Conservation (phyloP, 352 stramenopile genomes). For the Peronospora destructor region DNA sequence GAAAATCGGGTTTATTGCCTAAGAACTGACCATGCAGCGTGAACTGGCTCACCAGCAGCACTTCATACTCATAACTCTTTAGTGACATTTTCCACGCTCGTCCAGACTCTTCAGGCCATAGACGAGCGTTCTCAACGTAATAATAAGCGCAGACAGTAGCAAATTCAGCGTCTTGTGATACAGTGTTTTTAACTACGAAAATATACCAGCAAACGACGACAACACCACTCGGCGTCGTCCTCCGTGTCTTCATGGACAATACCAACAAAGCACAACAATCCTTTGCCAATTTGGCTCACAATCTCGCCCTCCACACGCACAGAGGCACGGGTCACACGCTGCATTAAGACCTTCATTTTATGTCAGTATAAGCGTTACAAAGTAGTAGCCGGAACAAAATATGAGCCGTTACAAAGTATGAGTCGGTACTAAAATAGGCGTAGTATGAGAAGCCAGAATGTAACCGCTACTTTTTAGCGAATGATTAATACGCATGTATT, state of each 20-base stretch:
- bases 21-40: conserved; percentile 74
- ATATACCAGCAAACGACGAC: conserved; percentile 60
- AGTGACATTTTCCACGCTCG: conserved; percentile 61
- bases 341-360: conserved; percentile 71
- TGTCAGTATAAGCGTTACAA: too few species aligned
- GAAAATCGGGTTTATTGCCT: conserved; percentile 85
- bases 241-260: conserved; percentile 72
- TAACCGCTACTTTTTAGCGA: not conserved
- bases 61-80: conserved; percentile 54
- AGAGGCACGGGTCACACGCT: conserved; percentile 72
- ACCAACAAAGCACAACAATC: conserved; percentile 73
- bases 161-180: not conserved
- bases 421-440: too few species aligned
- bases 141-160: not conserved
- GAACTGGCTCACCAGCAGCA: conserved; percentile 86
- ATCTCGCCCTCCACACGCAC: conserved; percentile 72
- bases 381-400: too few species aligned
- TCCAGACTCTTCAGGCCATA: conserved; percentile 65
- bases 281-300: conserved; percentile 69
- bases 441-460: too few species aligned
- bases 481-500: not conserved
- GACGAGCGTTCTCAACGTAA: conserved; percentile 53
- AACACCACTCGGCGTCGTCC: conserved; percentile 78
- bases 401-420: too few species aligned
- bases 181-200: not conserved